Conservation (phyloP, 1,284 basidiomycete genomes). For the Kwoniella shivajii region DNA sequence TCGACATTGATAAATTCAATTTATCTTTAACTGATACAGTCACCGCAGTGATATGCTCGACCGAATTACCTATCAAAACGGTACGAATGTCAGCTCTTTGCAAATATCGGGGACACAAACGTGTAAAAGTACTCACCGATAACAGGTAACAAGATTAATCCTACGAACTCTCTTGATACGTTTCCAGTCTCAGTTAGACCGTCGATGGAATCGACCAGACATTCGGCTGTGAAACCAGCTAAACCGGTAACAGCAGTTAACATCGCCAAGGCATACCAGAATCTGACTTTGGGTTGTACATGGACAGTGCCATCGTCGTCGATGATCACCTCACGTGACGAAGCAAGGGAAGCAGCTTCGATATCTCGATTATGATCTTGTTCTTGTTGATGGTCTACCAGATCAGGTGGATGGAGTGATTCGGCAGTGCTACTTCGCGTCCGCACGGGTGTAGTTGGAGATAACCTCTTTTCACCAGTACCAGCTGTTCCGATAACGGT, state of each 20-base stretch:
- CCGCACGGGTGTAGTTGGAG: constrained; percentile 1
- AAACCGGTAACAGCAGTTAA: constrained; percentile 47
- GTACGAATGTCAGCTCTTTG: constrained; percentile 10
- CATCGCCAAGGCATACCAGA: constrained; percentile 48
- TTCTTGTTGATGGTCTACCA: neutral
- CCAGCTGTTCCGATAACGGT: neutral
- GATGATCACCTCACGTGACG: constrained; percentile 9
- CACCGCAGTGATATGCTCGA: constrained; percentile 86
- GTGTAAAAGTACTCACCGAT: constrained; percentile 53
- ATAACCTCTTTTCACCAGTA: constrained; percentile 3
- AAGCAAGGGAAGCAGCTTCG: constrained; percentile 10
- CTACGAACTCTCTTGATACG: constrained; percentile 71
- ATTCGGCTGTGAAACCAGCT: constrained; percentile 76
- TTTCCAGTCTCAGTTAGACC: constrained; percentile 59
- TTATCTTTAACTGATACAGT: constrained; percentile 77
- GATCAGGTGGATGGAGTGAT: constrained; percentile 5
- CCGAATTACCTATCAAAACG: constrained; percentile 73
- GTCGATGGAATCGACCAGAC: constrained; percentile 76
- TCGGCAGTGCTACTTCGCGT: neutral
- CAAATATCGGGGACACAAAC: neutral
- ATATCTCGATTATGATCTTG: constrained; percentile 5
- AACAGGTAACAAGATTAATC: constrained; percentile 77
- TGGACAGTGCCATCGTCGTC: constrained; percentile 17
- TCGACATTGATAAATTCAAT: constrained; percentile 63
- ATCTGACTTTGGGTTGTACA: constrained; percentile 56